Base-by-base conservation (phyloP, 202 grass and related monocot genomes). In the Bolboschoenoplectus hybrid region DNA sequence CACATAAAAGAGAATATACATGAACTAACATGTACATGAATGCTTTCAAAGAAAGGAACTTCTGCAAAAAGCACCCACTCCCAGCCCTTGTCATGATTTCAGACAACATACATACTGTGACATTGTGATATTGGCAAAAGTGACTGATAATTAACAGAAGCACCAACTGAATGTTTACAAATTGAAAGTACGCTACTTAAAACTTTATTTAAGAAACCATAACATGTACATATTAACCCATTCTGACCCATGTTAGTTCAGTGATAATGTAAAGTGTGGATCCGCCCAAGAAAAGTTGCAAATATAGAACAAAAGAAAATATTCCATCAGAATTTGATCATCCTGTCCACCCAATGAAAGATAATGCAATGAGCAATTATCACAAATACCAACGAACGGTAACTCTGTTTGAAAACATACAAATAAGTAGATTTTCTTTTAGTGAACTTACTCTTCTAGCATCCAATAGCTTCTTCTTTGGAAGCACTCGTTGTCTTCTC, bases 381-480 rank as follows among this genome's bases (percentile, higher is more conserved):
- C 17, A 12, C 13, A 78, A 16, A 78, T 3, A 39, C 32, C 74
- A 78, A 7, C 13, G 43, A 84, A 34, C 1, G 17, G 60, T 50
- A 36, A 3, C 20, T 72, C 82, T 19, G 12, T 69, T 40, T 60
- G 58, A 85, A 75, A 62, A 62, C 74, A 85, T 85, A 56, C 67
- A 58, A 69, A 60, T 74, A 80, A 79, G 14, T 20, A 80, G 39
- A 4, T 41, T 71, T 26, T 83, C 16, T 49, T 67, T 13, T 71
- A 88, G 49, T 89, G 47, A 62, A 91, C 91, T 90, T 92, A 97
- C 95, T 95, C 95, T 85, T 98, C 95, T 70, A 98, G 85, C 95
- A 98, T 98, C 95, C 95, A 98, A 83, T 95, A 98, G 84, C 84
- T 95, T 86, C 95, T 92, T 86, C 95, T 89, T 80, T 98, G 93